phyloP scores from a whole-genome alignment of 2,329 filamentous ascomycete species.

The Pyricularia pennisetigena region DNA sequence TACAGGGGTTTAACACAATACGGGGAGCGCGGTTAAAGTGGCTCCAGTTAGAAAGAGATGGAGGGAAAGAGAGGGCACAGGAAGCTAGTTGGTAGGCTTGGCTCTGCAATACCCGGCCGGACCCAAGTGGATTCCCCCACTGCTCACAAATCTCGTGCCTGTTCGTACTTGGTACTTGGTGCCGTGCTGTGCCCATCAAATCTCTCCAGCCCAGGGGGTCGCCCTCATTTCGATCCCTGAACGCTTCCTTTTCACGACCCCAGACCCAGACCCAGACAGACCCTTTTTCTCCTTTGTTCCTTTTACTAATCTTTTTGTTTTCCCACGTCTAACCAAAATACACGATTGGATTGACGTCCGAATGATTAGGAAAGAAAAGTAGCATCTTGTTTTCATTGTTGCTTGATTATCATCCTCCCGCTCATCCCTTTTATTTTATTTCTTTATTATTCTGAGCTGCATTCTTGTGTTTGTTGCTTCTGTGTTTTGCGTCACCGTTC shows the following conservation, averaged over 20 bases:
- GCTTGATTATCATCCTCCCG: not conserved
- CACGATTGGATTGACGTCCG: not conserved
- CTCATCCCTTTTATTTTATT: not conserved
- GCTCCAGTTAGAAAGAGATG: not conserved
- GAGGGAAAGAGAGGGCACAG: not conserved
- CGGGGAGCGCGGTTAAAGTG: not conserved
- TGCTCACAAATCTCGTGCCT: not conserved
- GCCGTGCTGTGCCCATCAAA: not conserved
- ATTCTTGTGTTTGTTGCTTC: not conserved
- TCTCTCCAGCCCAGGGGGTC: not conserved
- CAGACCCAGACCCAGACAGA: no score
- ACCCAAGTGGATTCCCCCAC: not conserved
- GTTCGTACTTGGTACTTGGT: not conserved
- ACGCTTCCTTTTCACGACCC: not conserved
- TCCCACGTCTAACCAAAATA: not conserved
- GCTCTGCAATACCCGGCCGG: not conserved
- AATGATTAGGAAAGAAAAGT: not conserved
- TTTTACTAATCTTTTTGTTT: not conserved
- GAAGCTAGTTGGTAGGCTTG: not conserved
- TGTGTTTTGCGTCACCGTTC: not conserved
- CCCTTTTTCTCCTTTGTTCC: not conserved
- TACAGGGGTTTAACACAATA: not conserved
- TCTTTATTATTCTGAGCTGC: no score
- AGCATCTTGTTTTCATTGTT: not conserved
- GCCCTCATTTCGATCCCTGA: not conserved